Evolutionary conservation across 208 protist genomes (phyloP).

Genomic region (Endotrypanum monterogeii): DNA sequence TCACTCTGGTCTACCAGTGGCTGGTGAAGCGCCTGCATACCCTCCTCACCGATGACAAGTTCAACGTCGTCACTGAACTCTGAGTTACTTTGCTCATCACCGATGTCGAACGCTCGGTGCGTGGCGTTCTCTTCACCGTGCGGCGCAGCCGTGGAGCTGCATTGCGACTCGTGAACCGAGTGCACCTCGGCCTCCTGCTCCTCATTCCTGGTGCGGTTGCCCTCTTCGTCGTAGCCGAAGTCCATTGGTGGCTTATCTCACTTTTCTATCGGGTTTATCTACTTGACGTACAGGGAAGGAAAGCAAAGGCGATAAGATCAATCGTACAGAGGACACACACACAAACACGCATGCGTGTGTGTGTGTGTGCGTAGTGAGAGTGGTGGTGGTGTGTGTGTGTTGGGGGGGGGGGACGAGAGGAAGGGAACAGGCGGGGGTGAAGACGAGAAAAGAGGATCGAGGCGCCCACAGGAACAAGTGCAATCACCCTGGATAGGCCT

Average conservation of each 20-base stretch:
- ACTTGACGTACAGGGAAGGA: neutral
- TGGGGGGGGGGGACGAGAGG: neutral
- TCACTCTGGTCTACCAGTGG: conserved; percentile 58
- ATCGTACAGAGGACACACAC: neutral
- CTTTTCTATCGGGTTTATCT: neutral
- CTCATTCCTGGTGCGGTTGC: conserved; percentile 37
- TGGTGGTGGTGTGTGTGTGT: neutral
- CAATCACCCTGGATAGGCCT: neutral
- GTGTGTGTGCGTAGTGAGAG: neutral
- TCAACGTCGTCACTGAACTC: conserved; percentile 86
- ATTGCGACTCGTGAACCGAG: conserved; percentile 27
- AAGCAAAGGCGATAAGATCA: neutral
- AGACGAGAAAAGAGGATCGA: neutral
- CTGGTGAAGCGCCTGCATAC: conserved; percentile 59
- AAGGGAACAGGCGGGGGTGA: neutral
- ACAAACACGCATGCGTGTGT: neutral
- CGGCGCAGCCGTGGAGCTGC: conserved; percentile 24
- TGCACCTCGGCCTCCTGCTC: conserved; percentile 34
- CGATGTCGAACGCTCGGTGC: neutral
- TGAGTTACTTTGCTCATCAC: conserved; percentile 20
- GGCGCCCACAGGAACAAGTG: too few relatives aligned
- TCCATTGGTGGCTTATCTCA: conserved; percentile 40
- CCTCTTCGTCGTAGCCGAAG: conserved; percentile 78
- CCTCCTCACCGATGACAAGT: conserved; percentile 79
- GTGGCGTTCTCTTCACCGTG: conserved; percentile 18